Percentiles rank a stretch among this genome's conserved stretches.
Conservation (phyloP, 176 grass and related monocot genomes). For the Neostapfia colusana region DNA sequence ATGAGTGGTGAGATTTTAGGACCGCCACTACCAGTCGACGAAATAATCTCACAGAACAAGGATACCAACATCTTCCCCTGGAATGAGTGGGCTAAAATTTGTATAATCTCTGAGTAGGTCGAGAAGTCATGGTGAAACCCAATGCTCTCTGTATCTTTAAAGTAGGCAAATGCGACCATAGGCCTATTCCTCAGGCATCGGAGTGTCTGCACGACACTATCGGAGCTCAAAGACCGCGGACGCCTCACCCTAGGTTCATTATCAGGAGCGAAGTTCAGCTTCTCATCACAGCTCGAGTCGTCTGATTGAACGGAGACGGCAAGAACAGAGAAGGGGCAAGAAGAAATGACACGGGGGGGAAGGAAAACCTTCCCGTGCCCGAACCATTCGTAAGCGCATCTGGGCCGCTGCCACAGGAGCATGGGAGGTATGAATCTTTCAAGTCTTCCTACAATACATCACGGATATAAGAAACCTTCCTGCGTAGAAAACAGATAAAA, state of each 20-base stretch:
- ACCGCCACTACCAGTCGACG: not conserved
- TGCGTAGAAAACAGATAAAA: not conserved
- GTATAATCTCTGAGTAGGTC: slow-evolving; percentile 56
- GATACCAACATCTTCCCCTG: slow-evolving; percentile 48
- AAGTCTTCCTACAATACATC: not conserved
- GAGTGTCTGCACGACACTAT: slow-evolving; percentile 41
- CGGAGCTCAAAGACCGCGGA: slow-evolving; percentile 22
- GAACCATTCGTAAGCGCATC: slow-evolving; percentile 39
- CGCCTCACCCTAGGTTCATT: not conserved
- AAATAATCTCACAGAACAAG: slow-evolving; percentile 53
- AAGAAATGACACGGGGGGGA: not conserved
- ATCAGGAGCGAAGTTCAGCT: not conserved
- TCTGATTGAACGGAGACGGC: slow-evolving; percentile 28
- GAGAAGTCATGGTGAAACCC: slow-evolving; percentile 63
- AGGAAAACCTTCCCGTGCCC: slow-evolving; percentile 18
- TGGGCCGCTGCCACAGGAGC: slow-evolving; percentile 33
- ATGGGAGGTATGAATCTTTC: slow-evolving; percentile 30
- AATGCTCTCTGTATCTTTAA: slow-evolving; percentile 46
- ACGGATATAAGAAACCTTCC: not conserved
- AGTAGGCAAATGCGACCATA: slow-evolving; percentile 53
- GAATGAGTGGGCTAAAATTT: slow-evolving; percentile 37
- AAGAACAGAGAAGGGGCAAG: slow-evolving; percentile 28
- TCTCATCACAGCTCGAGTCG: slow-evolving; percentile 54
- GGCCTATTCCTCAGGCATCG: slow-evolving; percentile 46
- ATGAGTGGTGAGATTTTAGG: slow-evolving; percentile 51